These are phyloP conservation scores for Stagonosporopsis rhizophila DNA, from an alignment of 2,329 filamentous ascomycete species.

Conservation along the genomic window DNA sequence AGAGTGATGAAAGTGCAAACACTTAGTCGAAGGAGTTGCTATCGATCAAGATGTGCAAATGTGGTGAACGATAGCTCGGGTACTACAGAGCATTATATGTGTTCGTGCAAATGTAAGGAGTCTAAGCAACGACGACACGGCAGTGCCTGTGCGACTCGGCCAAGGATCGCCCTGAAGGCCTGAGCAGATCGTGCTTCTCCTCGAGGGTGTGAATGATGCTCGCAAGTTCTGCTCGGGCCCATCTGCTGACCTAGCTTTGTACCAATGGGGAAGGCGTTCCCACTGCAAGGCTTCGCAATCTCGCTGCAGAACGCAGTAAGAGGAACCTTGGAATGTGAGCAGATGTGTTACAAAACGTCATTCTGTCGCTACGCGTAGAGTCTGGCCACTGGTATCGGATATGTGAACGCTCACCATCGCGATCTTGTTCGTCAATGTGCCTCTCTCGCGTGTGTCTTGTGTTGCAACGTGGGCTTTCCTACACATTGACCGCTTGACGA, in stretches of 20 bases:
- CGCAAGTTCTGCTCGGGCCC: slow-evolving; percentile 10
- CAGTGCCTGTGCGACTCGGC: slow-evolving; percentile 12
- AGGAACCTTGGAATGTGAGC: slow-evolving; percentile 19
- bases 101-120: slow-evolving; percentile 17
- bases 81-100: slow-evolving; percentile 13
- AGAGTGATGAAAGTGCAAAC: background rate
- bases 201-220: slow-evolving; percentile 9
- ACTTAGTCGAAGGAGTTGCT: background rate
- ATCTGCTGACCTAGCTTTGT: slow-evolving; percentile 17
- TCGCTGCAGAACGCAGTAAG: slow-evolving; percentile 16
- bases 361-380: background rate
- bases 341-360: slow-evolving; percentile 16
- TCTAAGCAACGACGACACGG: slow-evolving; percentile 1
- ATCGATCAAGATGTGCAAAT: background rate
- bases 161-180: slow-evolving; percentile 15
- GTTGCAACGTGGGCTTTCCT: slow-evolving; percentile 8
- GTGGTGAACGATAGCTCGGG: slow-evolving; percentile 3
- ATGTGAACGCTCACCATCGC: slow-evolving; percentile 1
- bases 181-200: slow-evolving; percentile 16
- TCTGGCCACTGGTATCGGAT: background rate
- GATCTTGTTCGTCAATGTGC: background rate
- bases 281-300: slow-evolving; percentile 17
- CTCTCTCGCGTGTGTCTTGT: slow-evolving; percentile 10
- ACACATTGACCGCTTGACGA: background rate
- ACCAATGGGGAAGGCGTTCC: slow-evolving; percentile 7